Conservation (phyloP, 2,329 filamentous ascomycete genomes). For the Colletotrichum trifolii region DNA sequence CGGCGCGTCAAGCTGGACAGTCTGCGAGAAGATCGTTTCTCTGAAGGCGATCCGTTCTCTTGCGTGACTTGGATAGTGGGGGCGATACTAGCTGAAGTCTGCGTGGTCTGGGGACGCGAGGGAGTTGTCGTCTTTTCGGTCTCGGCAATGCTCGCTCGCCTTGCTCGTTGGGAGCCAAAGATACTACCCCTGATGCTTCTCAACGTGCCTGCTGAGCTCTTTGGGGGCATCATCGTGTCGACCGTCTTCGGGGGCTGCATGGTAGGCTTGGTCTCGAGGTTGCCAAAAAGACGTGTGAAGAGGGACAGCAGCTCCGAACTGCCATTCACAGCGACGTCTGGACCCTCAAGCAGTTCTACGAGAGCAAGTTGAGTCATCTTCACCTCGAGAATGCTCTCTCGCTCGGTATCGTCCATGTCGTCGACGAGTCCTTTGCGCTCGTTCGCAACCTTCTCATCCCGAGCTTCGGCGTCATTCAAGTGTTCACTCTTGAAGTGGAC, state of each 20-base stretch:
- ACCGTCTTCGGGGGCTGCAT: constrained; percentile 54
- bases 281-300: constrained; percentile 83
- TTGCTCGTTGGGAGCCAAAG: constrained; percentile 70
- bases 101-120: constrained; percentile 52
- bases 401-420: constrained; percentile 85
- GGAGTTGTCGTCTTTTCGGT: constrained; percentile 50
- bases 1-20: constrained; percentile 50
- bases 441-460: constrained; percentile 44
- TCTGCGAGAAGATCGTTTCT: constrained; percentile 46
- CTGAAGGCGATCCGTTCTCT: constrained; percentile 62
- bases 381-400: constrained; percentile 88
- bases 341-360: constrained; percentile 84
- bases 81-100: constrained; percentile 57
- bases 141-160: constrained; percentile 48
- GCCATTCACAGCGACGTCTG: constrained; percentile 86
- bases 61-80: constrained; percentile 83
- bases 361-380: constrained; percentile 95
- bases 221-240: constrained; percentile 62
- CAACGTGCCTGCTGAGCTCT: constrained; percentile 76
- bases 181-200: constrained; percentile 80
- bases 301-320: constrained; percentile 86
- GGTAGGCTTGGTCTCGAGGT: constrained; percentile 57
- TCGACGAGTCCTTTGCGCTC: constrained; percentile 69
- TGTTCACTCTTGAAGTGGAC: constrained; percentile 73
- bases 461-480: constrained; percentile 63